These are phyloP conservation scores for Hygrophorus russula DNA, from an alignment of 768 basidiomycete genomes.

Conservation along the genomic window DNA sequence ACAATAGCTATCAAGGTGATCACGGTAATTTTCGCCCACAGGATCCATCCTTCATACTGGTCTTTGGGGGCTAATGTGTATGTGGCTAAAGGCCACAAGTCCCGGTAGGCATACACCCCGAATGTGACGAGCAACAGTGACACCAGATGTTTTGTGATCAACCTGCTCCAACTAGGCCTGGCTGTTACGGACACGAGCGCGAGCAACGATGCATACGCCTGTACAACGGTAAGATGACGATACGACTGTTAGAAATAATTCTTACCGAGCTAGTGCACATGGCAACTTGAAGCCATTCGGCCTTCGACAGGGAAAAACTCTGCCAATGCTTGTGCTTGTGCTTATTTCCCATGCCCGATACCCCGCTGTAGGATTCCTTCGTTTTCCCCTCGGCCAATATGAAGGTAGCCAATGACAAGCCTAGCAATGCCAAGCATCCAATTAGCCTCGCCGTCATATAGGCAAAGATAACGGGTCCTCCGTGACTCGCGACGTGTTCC, in stretches of 20 bases:
- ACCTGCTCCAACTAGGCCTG: conserved; percentile 18
- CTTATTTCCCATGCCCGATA: conserved; percentile 10
- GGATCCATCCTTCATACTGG: conserved; percentile 25
- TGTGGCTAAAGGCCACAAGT: conserved; percentile 47
- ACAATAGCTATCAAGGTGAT: conserved; percentile 31
- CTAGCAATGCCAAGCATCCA: conserved; percentile 36
- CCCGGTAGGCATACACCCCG: conserved; percentile 40
- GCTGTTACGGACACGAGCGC: conserved; percentile 24
- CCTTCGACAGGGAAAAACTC: conserved; percentile 9
- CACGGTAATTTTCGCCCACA: conserved; percentile 39
- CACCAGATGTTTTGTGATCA: conserved; percentile 16
- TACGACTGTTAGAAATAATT: not conserved
- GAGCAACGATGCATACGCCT: conserved; percentile 32
- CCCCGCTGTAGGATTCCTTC: not conserved
- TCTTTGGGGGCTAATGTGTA: conserved; percentile 34
- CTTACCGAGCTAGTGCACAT: not conserved
- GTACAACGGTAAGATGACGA: not conserved
- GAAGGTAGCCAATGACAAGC: conserved; percentile 34
- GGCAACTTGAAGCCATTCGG: conserved; percentile 19
- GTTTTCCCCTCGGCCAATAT: conserved; percentile 18
- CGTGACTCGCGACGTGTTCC: conserved; percentile 28
- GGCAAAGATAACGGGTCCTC: conserved; percentile 34
- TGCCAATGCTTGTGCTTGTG: conserved; percentile 9
- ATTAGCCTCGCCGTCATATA: conserved; percentile 35
- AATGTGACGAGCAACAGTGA: conserved; percentile 19